Conservation (phyloP, 805 yeast genomes). For the Metschnikowia reukaufii region DNA sequence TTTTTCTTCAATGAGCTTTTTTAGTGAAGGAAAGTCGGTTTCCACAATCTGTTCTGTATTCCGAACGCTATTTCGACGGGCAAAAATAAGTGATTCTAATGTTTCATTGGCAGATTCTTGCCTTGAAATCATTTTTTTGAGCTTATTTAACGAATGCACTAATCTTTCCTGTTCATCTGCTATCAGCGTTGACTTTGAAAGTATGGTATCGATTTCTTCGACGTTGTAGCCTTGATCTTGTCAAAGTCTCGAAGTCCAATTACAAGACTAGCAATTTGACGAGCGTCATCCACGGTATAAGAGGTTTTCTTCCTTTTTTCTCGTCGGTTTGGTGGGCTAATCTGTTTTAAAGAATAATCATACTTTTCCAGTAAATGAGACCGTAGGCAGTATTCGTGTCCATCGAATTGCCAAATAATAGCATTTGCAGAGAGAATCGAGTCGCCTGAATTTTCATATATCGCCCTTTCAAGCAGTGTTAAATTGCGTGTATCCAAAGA, state of each 20-base stretch:
- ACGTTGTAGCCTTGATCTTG: slow-evolving; percentile 23
- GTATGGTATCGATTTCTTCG: slow-evolving; percentile 22
- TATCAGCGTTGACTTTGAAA: neutral
- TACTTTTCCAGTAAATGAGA: slow-evolving; percentile 2
- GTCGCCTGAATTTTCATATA: neutral
- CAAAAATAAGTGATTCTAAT: slow-evolving; percentile 23
- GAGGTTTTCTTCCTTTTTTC: slow-evolving; percentile 4
- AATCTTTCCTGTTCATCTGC: neutral
- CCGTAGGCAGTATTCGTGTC: slow-evolving; percentile 8
- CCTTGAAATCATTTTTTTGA: slow-evolving; percentile 17
- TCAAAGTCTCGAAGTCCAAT: slow-evolving; percentile 28
- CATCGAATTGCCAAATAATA: slow-evolving; percentile 15
- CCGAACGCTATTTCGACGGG: slow-evolving; percentile 25
- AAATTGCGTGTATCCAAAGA: slow-evolving; percentile 13
- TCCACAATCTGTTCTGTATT: slow-evolving; percentile 18
- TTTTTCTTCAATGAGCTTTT: slow-evolving; percentile 21
- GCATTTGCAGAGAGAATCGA: slow-evolving; percentile 10
- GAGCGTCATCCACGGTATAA: slow-evolving; percentile 17
- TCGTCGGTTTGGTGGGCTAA: neutral
- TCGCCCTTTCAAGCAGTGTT: neutral
- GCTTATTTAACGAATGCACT: neutral
- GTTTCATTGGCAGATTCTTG: slow-evolving; percentile 28
- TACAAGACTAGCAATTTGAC: slow-evolving; percentile 15
- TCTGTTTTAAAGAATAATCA: too few relatives aligned
- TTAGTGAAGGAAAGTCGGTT: slow-evolving; percentile 19